These are phyloP conservation scores for Podosphaera fusca DNA, from an alignment of 2,329 filamentous ascomycete genomes.

Conservation along the genomic window DNA sequence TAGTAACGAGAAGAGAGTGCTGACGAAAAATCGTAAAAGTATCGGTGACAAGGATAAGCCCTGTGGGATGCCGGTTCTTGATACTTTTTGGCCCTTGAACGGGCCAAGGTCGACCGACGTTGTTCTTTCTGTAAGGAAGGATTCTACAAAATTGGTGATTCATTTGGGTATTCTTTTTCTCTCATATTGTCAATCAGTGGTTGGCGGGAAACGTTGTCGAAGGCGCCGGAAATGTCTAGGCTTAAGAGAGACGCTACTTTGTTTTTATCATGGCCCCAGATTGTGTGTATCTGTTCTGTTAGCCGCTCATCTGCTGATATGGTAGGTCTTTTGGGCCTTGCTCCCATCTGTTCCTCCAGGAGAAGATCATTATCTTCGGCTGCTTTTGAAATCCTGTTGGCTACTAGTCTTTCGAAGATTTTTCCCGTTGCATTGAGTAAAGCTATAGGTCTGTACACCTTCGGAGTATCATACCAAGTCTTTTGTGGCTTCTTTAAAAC, in stretches of 20 bases:
- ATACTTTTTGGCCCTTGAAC: not conserved
- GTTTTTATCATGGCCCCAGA: not conserved
- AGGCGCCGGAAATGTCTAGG: slow-evolving; percentile 7
- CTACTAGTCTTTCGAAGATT: not conserved
- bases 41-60: no score
- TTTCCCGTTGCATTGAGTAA: slow-evolving; percentile 5
- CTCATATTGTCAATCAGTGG: no score
- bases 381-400: not conserved
- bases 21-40: no score
- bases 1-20: no score
- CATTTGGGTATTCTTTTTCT: no score
- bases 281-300: not conserved
- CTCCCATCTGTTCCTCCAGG: not conserved
- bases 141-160: not conserved
- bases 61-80: not conserved
- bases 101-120: not conserved
- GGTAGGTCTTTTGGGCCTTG: not conserved
- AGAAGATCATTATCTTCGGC: not conserved
- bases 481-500: slow-evolving; percentile 6
- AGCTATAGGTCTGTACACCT: slow-evolving; percentile 4
- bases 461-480: slow-evolving; percentile 4
- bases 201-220: slow-evolving; percentile 6
- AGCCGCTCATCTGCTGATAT: not conserved
- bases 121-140: not conserved
- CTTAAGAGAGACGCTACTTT: slow-evolving; percentile 4